Percentiles rank a stretch among this genome's conserved stretches.
Conservation (phyloP, 1,284 basidiomycete species). For the Puccinia coronata region DNA sequence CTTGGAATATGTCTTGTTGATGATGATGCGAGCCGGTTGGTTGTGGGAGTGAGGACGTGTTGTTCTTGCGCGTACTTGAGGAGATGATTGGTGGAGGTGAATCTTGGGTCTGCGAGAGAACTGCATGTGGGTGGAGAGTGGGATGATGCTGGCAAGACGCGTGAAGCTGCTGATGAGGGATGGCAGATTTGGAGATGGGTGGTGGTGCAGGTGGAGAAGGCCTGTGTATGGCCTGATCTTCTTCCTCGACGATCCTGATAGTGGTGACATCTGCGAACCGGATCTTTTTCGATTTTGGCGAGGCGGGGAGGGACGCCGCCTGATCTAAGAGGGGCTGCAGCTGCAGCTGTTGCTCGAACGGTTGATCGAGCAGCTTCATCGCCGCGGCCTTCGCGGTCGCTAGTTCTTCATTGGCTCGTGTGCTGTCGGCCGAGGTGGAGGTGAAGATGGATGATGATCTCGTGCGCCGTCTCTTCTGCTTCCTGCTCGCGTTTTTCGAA, state of each 20-base stretch:
- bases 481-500: constrained; percentile 5
- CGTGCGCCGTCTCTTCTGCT: constrained; percentile 20
- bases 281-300: not conserved
- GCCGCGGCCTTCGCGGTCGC: constrained; percentile 40
- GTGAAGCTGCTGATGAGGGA: no score
- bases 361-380: constrained; percentile 33
- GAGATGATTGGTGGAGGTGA: not conserved
- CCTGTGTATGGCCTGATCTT: no score
- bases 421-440: not conserved
- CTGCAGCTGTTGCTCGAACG: constrained; percentile 1
- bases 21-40: no score
- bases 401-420: constrained; percentile 22
- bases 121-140: not conserved
- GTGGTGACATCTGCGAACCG: not conserved
- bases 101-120: not conserved
- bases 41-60: not conserved
- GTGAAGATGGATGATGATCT: constrained; percentile 27
- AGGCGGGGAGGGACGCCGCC: not conserved
- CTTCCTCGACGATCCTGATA: not conserved
- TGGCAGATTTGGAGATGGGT: not conserved
- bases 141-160: no score
- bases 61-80: not conserved
- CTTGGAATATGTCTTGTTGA: not conserved
- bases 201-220: no score
- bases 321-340: no score